Evolutionary conservation across 2,329 filamentous ascomycete species (phyloP).

Genomic region (Pestalotiopsis fici): DNA sequence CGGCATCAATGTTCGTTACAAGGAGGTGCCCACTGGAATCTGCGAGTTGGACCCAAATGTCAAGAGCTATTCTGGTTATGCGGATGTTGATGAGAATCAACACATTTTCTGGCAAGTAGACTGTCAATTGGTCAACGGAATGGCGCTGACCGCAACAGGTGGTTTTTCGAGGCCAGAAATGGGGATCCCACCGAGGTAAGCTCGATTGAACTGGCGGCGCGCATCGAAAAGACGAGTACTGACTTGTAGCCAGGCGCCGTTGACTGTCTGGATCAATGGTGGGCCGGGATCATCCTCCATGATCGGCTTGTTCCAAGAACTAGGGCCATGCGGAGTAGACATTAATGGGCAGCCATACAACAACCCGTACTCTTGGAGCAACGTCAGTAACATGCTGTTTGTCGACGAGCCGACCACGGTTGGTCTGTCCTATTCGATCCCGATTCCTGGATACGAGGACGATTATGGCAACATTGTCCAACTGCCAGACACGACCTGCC

Average conservation of each 20-base stretch:
- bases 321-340: conserved; percentile 39
- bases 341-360: conserved; percentile 41
- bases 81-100: conserved; percentile 37
- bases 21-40: conserved; percentile 45
- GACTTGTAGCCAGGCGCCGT: conserved; percentile 32
- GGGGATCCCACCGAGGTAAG: conserved; percentile 33
- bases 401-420: conserved; percentile 60
- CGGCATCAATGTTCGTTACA: conserved; percentile 44
- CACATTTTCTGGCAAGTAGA: conserved; percentile 35
- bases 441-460: conserved; percentile 27
- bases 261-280: conserved; percentile 55
- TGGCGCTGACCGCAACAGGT: conserved; percentile 23
- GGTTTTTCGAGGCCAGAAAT: conserved; percentile 52
- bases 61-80: conserved; percentile 43
- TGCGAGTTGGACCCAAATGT: conserved; percentile 43
- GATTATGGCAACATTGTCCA: conserved; percentile 35
- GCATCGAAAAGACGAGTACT: neutral
- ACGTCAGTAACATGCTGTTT: conserved; percentile 61
- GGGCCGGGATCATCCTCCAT: conserved; percentile 53
- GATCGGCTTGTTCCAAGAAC: conserved; percentile 55
- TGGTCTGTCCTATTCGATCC: conserved; percentile 51
- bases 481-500: conserved; percentile 47
- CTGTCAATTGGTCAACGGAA: neutral
- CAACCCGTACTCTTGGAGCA: conserved; percentile 63
- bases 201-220: neutral